A percentile compares a stretch with the other conserved stretches of the same genome.
Evolutionary conservation across 2,329 filamentous ascomycete species (phyloP).

Genomic region (Ceratocystis cubensis): DNA sequence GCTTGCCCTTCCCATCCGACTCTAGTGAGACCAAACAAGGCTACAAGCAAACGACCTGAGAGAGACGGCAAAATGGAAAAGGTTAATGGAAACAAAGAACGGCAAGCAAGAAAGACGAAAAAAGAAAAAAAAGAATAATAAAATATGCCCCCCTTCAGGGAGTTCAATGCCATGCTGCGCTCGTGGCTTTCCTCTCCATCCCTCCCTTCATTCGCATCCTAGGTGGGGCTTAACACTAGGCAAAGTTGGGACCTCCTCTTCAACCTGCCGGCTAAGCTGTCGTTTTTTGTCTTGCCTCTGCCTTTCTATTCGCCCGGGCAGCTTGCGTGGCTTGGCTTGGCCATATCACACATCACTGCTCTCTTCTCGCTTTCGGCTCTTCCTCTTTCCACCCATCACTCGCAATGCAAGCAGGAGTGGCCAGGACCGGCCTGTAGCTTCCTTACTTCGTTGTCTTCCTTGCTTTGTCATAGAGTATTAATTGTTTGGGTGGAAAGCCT

Average conservation of each 20-base stretch:
- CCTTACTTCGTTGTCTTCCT: not conserved
- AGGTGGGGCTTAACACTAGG: not conserved
- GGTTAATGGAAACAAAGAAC: too few relatives aligned
- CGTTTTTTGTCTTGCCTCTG: not conserved
- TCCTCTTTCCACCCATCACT: not conserved
- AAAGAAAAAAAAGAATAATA: not conserved
- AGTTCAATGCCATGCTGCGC: not conserved
- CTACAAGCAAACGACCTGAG: not conserved
- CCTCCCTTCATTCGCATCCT: not conserved
- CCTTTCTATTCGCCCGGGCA: not conserved
- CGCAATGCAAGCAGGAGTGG: not conserved
- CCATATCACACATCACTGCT: not conserved
- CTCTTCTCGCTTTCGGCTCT: not conserved
- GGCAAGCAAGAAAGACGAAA: not conserved
- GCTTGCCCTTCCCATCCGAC: not conserved
- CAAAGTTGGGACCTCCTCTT: not conserved
- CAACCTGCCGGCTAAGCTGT: not conserved
- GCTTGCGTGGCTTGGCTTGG: constrained; percentile 9
- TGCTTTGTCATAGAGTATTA: not conserved
- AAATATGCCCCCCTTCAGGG: not conserved
- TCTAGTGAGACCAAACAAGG: not conserved
- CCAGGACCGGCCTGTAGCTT: not conserved
- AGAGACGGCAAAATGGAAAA: too few relatives aligned
- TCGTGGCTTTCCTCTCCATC: not conserved
- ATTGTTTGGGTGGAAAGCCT: not conserved